Conservation (phyloP, 2,329 filamentous ascomycete species). For the Aspergillus viridinutans region DNA sequence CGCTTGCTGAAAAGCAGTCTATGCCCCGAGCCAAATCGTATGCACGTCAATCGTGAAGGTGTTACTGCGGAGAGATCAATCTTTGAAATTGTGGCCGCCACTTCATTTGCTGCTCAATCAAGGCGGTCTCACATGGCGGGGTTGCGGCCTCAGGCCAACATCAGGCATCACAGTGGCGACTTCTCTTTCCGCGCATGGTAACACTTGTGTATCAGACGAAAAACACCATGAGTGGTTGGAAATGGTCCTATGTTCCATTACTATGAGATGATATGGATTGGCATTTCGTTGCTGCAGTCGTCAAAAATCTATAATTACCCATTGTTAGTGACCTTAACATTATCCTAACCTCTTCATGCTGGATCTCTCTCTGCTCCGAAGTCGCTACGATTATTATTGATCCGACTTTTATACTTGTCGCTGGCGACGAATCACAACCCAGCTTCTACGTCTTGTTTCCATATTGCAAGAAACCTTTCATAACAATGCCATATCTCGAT, state of each 20-base stretch:
- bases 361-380: neutral
- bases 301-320: neutral
- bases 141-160: constrained; percentile 16
- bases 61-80: constrained; percentile 11
- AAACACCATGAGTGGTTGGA: neutral
- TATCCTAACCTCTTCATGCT: neutral
- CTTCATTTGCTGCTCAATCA: constrained; percentile 23
- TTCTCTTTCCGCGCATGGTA: neutral
- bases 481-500: constrained; percentile 33
- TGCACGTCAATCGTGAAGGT: constrained; percentile 10
- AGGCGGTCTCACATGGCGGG: constrained; percentile 23
- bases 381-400: neutral
- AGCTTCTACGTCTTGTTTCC: neutral
- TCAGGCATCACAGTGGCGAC: constrained; percentile 9
- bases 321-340: neutral
- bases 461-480: neutral
- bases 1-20: neutral
- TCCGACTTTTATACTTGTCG: neutral
- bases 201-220: neutral
- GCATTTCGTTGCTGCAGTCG: neutral
- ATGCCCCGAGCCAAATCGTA: constrained; percentile 4
- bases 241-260: neutral
- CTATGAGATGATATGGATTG: neutral
- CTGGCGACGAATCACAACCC: neutral
- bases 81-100: constrained; percentile 30